Base-by-base conservation (phyloP, 2,329 filamentous ascomycete genomes). In the Aspergillus brunneoviolaceus region DNA sequence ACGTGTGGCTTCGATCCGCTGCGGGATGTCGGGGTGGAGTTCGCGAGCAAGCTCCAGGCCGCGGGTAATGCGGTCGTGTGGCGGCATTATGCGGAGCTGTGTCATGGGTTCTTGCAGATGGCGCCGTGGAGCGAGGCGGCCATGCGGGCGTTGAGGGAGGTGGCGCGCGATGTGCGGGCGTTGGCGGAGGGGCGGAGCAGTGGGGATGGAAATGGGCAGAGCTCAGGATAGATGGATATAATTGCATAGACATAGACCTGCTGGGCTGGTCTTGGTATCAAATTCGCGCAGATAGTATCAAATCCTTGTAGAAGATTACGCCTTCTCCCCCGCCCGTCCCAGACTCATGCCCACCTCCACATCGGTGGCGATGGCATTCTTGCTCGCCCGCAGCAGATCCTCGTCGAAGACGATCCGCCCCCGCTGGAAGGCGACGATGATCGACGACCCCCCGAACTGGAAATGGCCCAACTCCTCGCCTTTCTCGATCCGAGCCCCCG, bases 381-480 rank as follows among this genome's bases (percentile, higher is more conserved):
- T 65, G 52, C 74, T 76, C 6, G 72, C 63, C 16, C 67, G 66
- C 19, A 71, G 51, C 23, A 78, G 61, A 58, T 78, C 76, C 39
- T 76, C 67, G 55, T 79, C 77, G 59, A 79, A 78, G 53, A 71
- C 51, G 50, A 78, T 77, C 6, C 71, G 63, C 3, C 65, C 73
- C 60, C 70, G 67, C 58, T 77, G 68, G 61, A 80, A 79, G 2
- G 74, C 72, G n/a, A 78, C 72, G 29, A 79, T 68, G 56, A 79
- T 78, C 45, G 69, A 76, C 3, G 75, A 79, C 5, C 76, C 77
- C 4, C 77, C 75, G 53, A 76, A 79, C 57, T 78, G 74, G 64
- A 78, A 79, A n/a, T 73, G 55, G 0, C 77, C 76, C 16, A 79
- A 57, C 64, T 79, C 76, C 21, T 78, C 74, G 4, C 77, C 76